These are phyloP conservation scores for Rhodofomes roseus DNA, from an alignment of 1,284 basidiomycete species.

Conservation along the genomic window DNA sequence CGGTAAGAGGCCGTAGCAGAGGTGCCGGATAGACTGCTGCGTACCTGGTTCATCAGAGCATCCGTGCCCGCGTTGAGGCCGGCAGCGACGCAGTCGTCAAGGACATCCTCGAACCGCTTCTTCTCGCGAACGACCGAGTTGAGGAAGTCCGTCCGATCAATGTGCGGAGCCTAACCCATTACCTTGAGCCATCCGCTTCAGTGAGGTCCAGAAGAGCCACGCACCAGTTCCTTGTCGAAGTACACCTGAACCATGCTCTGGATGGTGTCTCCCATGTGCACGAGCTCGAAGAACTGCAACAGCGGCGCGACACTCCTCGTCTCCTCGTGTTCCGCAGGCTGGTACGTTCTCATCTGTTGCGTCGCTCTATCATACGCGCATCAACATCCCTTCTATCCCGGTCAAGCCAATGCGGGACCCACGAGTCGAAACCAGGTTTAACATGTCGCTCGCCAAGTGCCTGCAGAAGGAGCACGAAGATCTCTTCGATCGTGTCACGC, in stretches of 20 bases:
- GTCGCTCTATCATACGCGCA: slow-evolving; percentile 53
- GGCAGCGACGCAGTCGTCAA: slow-evolving; percentile 92
- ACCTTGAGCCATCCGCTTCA: neutral
- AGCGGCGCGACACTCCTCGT: slow-evolving; percentile 84
- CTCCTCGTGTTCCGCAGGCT: slow-evolving; percentile 78
- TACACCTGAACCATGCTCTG: slow-evolving; percentile 98
- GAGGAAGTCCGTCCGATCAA: slow-evolving; percentile 91
- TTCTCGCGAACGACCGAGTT: slow-evolving; percentile 94
- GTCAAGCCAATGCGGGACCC: slow-evolving; percentile 22
- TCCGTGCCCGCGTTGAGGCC: slow-evolving; percentile 95
- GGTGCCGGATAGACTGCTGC: slow-evolving; percentile 3
- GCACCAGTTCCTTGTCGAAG: slow-evolving; percentile 91
- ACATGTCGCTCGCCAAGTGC: slow-evolving; percentile 81
- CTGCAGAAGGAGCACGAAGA: slow-evolving; percentile 83
- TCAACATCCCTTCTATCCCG: neutral
- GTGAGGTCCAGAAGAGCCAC: slow-evolving; percentile 14
- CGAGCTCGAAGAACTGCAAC: slow-evolving; percentile 96
- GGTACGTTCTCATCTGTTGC: slow-evolving; percentile 83
- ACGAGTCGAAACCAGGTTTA: slow-evolving; percentile 81
- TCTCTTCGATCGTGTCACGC: slow-evolving; percentile 86
- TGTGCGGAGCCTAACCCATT: slow-evolving; percentile 64
- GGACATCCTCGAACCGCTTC: slow-evolving; percentile 87
- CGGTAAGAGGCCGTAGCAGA: neutral
- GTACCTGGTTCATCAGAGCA: slow-evolving; percentile 90
- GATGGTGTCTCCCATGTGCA: slow-evolving; percentile 96